A percentile compares a stretch with the other conserved stretches of the same genome.
Conservation (phyloP, 2,329 filamentous ascomycete genomes). For the Mollisiaceae sp. region DNA sequence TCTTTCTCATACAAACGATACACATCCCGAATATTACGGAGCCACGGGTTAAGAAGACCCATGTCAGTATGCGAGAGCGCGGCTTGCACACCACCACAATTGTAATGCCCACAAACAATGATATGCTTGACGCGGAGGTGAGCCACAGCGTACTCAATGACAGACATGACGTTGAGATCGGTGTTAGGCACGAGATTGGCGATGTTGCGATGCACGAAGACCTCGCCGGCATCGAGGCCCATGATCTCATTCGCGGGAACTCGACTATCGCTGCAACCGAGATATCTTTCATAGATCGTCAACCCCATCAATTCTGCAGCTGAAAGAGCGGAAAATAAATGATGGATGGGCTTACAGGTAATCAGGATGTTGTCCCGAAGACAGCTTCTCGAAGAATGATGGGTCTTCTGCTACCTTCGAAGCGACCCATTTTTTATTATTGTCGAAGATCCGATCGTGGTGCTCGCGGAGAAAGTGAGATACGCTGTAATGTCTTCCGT, state of each 20-base stretch:
- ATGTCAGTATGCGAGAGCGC: conserved; percentile 74
- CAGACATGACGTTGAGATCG: conserved; percentile 79
- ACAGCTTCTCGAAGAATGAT: conserved; percentile 67
- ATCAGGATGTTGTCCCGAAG: conserved; percentile 69
- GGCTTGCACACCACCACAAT: conserved; percentile 77
- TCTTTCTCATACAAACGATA: conserved; percentile 74
- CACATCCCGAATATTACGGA: conserved; percentile 75
- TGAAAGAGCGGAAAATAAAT: neutral
- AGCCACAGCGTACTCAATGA: conserved; percentile 85
- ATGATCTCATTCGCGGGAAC: conserved; percentile 91
- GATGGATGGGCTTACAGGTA: conserved; percentile 55
- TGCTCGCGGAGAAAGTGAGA: conserved; percentile 19
- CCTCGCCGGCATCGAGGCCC: conserved; percentile 83
- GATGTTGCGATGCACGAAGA: conserved; percentile 95
- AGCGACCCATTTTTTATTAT: conserved; percentile 70
- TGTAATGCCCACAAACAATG: conserved; percentile 79
- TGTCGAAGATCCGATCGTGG: conserved; percentile 71
- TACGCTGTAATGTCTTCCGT: conserved; percentile 9
- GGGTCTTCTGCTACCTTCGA: conserved; percentile 63
- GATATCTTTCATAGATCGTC: conserved; percentile 58
- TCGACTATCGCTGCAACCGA: conserved; percentile 89
- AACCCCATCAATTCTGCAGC: too few relatives aligned
- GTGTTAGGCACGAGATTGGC: conserved; percentile 83
- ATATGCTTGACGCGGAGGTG: conserved; percentile 84
- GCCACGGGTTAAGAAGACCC: conserved; percentile 74